Conservation (phyloP, 139 green algal species). For the Chlorella vulgaris region DNA sequence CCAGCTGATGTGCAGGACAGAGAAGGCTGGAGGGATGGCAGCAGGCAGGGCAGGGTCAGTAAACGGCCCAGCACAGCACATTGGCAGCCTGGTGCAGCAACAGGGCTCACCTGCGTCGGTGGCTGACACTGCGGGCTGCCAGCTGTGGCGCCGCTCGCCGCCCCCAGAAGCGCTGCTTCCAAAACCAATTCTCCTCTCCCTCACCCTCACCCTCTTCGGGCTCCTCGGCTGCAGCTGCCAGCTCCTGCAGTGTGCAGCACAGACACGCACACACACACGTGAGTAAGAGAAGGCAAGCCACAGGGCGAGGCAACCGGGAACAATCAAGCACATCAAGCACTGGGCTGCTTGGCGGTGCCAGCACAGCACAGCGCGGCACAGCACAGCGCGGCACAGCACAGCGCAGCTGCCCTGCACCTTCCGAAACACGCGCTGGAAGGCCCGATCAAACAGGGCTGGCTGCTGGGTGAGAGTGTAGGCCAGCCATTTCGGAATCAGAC, state of each 20-base stretch:
- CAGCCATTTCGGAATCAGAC: conserved; percentile 81
- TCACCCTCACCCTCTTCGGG: conserved; percentile 22
- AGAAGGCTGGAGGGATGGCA: not conserved
- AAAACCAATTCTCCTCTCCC: conserved; percentile 25
- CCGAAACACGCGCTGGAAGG: conserved; percentile 66
- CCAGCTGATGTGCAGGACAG: not conserved
- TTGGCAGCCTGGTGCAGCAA: not conserved
- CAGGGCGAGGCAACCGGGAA: too few relatives aligned
- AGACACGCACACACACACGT: not conserved
- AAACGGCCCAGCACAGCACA: not conserved
- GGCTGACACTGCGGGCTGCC: not conserved
- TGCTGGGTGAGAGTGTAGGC: conserved; percentile 67
- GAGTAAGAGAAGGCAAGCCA: too few relatives aligned
- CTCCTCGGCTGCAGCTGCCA: not conserved
- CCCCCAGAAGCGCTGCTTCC: conserved; percentile 60
- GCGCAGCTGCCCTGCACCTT: too few relatives aligned
- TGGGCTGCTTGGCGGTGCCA: too few relatives aligned
- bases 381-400: too few relatives aligned
- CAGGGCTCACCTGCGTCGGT: conserved; percentile 5
- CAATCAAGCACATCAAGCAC: too few relatives aligned
- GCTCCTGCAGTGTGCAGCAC: conserved; percentile 31
- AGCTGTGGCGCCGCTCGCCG: not conserved
- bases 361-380: too few relatives aligned
- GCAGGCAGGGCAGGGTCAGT: not conserved
- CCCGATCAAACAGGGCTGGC: conserved; percentile 71